These are phyloP conservation scores for Geotrichum klebahnii DNA, from an alignment of 1,139 yeast genomes.

Conservation along the genomic window DNA sequence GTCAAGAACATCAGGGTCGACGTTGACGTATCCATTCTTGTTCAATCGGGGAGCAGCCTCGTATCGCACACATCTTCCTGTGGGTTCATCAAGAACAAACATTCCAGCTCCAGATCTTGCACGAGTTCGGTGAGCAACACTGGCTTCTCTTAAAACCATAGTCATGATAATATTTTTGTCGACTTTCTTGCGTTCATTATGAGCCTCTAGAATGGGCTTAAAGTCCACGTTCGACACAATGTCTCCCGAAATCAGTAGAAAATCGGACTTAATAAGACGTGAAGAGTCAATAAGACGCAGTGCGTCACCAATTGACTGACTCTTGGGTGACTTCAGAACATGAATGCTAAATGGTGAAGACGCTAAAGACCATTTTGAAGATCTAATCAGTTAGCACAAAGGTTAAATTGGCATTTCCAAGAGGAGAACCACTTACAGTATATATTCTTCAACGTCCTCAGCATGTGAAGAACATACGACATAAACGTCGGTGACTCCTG, in stretches of 20 bases:
- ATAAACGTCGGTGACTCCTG: conserved; percentile 85
- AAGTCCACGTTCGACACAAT: conserved; percentile 88
- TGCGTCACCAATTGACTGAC: conserved; percentile 92
- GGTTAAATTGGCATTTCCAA: conserved; percentile 1
- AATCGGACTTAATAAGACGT: conserved; percentile 85
- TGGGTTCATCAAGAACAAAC: conserved; percentile 69
- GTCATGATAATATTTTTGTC: conserved; percentile 92
- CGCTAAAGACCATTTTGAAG: conserved; percentile 69
- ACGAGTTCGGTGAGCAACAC: conserved; percentile 76
- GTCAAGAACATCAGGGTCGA: conserved; percentile 77
- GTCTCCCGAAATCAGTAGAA: conserved; percentile 86
- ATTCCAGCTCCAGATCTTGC: conserved; percentile 72
- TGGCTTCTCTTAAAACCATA: conserved; percentile 84
- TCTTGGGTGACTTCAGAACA: conserved; percentile 79
- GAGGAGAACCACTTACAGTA: conserved; percentile 51
- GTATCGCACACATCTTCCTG: conserved; percentile 76
- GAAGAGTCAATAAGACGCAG: conserved; percentile 92
- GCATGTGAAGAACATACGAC: conserved; percentile 89
- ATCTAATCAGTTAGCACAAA: conserved; percentile 18
- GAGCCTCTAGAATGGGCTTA: conserved; percentile 65
- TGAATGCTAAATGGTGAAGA: conserved; percentile 76
- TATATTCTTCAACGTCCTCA: conserved; percentile 76
- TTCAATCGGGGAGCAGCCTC: conserved; percentile 46
- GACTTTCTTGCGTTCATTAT: conserved; percentile 58
- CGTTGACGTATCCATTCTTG: conserved; percentile 33